phyloP scores from a whole-genome alignment of 2,329 filamentous ascomycete species.

The Microsporum ferrugineum region DNA sequence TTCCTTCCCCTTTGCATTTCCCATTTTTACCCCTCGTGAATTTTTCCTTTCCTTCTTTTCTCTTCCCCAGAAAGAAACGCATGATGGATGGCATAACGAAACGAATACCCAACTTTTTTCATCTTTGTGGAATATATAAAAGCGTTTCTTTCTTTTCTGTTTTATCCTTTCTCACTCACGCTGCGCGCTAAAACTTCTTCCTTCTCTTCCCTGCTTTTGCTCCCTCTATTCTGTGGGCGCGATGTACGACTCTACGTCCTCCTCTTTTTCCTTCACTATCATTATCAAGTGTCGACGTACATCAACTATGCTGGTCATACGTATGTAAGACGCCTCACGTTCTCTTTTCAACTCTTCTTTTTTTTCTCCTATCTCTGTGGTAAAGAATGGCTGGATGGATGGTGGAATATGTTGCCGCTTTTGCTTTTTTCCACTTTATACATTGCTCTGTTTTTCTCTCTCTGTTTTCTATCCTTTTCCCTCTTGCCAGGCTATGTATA shows the following conservation, averaged over 20 bases:
- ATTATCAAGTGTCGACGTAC: not conserved
- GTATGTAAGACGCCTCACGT: not conserved
- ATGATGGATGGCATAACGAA: conserved; percentile 4
- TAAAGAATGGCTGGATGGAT: conserved; percentile 1
- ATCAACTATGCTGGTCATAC: not conserved
- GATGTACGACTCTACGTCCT: not conserved
- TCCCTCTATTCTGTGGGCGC: not conserved
- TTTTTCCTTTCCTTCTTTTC: not conserved
- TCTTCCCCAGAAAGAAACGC: not conserved
- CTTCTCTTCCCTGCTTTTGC: not conserved
- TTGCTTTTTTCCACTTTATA: not conserved
- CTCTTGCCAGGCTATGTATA: not conserved
- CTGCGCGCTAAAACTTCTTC: not conserved
- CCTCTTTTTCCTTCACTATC: not conserved
- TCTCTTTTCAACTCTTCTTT: not conserved
- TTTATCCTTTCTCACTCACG: not conserved
- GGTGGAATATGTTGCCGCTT: not conserved
- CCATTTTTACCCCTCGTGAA: not conserved
- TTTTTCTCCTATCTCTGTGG: not conserved
- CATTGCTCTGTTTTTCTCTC: not conserved
- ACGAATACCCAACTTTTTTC: conserved; percentile 1
- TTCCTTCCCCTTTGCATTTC: not conserved
- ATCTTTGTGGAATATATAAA: conserved; percentile 4
- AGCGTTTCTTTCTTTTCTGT: not conserved
- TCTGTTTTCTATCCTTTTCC: not conserved